These are phyloP conservation scores for Pichia ethanolica DNA, from an alignment of 805 yeast species.

Conservation along the genomic window DNA sequence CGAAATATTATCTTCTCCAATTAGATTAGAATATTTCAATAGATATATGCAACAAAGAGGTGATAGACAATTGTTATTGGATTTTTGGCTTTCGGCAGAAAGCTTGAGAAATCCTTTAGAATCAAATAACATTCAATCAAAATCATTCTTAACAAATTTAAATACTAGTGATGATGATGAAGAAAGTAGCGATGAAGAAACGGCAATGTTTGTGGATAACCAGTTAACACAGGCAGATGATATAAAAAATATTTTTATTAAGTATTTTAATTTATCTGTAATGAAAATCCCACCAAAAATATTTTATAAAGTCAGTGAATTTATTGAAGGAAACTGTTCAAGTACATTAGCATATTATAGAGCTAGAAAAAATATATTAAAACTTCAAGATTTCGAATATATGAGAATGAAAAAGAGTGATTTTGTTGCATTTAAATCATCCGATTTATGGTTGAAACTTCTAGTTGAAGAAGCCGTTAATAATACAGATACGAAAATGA, in stretches of 20 bases:
- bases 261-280: slow-evolving; percentile 31
- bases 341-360: slow-evolving; percentile 32
- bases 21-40: slow-evolving; percentile 36
- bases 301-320: slow-evolving; percentile 31
- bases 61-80: slow-evolving; percentile 37
- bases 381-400: slow-evolving; percentile 48
- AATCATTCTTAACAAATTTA: not conserved
- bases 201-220: slow-evolving; percentile 11
- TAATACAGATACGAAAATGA: not conserved
- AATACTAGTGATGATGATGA: slow-evolving; percentile 18
- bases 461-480: slow-evolving; percentile 33
- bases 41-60: slow-evolving; percentile 48
- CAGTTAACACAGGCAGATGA: slow-evolving; percentile 43
- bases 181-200: slow-evolving; percentile 20
- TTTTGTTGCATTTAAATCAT: slow-evolving; percentile 52
- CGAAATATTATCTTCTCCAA: slow-evolving; percentile 4
- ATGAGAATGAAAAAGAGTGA: slow-evolving; percentile 44
- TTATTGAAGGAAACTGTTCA: slow-evolving; percentile 23
- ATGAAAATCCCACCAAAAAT: slow-evolving; percentile 24
- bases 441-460: slow-evolving; percentile 47
- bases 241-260: slow-evolving; percentile 39
- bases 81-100: slow-evolving; percentile 63
- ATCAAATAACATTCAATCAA: slow-evolving; percentile 5
- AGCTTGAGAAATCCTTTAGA: slow-evolving; percentile 67
- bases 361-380: slow-evolving; percentile 55